These are phyloP conservation scores for Oxyria digyna DNA, from an alignment of 148 eudicot genomes.

Conservation along the genomic window DNA sequence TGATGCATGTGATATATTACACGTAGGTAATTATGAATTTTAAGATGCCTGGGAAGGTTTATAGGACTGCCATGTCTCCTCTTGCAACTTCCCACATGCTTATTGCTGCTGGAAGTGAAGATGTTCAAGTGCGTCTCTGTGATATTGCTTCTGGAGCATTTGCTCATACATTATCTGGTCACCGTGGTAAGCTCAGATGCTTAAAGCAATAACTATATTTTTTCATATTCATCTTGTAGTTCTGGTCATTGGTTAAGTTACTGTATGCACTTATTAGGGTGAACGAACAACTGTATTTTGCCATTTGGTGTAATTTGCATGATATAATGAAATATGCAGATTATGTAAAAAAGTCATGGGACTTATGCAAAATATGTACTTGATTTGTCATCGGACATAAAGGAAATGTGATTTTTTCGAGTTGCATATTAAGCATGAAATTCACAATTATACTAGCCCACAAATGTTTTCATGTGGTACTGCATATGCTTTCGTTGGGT, in stretches of 20 bases:
- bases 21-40: slow-evolving; percentile 69
- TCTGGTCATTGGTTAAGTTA: background rate
- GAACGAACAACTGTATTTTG: background rate
- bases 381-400: background rate
- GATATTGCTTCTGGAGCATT: slow-evolving; percentile 98
- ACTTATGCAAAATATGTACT: background rate
- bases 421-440: background rate
- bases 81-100: slow-evolving; percentile 88
- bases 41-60: slow-evolving; percentile 97
- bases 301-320: background rate
- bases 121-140: slow-evolving; percentile 99
- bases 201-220: background rate
- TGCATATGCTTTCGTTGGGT: background rate
- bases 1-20: background rate
- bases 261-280: background rate
- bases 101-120: slow-evolving; percentile 90
- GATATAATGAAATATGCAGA: background rate
- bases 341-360: background rate
- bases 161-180: slow-evolving; percentile 95
- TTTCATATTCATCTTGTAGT: background rate
- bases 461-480: background rate
- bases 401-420: background rate
- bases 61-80: slow-evolving; percentile 81
- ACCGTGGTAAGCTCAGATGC: slow-evolving; percentile 63
- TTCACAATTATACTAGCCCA: background rate